phyloP scores from a whole-genome alignment of 2,329 filamentous ascomycete genomes.

The Botrytis porri region DNA sequence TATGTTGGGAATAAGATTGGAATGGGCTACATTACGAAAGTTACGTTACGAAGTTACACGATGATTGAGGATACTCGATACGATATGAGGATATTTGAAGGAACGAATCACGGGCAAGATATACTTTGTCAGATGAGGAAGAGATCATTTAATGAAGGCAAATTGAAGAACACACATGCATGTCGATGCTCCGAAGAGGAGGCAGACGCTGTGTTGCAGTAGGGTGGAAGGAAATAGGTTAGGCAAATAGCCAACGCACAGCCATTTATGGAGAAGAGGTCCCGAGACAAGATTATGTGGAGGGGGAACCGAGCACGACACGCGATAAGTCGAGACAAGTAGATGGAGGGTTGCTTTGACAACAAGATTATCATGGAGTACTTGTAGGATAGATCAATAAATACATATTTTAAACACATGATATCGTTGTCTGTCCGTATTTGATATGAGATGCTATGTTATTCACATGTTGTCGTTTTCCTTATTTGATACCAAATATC shows the following conservation, averaged over 20 bases:
- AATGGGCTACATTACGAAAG: background rate
- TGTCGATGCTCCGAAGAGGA: background rate
- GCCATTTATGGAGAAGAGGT: slow-evolving; percentile 7
- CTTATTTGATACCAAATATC: background rate
- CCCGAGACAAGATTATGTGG: slow-evolving; percentile 12
- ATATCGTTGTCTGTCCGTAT: background rate
- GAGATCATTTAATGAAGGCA: background rate
- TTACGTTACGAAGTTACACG: background rate
- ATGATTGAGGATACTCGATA: background rate
- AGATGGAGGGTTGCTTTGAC: background rate
- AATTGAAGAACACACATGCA: background rate
- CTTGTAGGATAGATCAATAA: background rate
- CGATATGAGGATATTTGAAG: background rate
- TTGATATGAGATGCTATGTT: too few species aligned
- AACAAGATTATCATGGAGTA: background rate
- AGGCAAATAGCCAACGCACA: slow-evolving; percentile 3
- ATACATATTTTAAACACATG: background rate
- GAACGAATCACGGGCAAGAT: background rate
- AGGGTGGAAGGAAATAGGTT: background rate
- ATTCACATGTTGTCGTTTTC: background rate
- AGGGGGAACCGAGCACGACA: background rate
- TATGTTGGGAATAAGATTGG: background rate
- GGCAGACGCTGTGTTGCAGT: slow-evolving; percentile 8
- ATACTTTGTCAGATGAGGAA: background rate
- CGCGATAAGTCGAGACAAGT: background rate